Base-by-base conservation (phyloP, 441 rosid species). In the Brassica balearica region DNA sequence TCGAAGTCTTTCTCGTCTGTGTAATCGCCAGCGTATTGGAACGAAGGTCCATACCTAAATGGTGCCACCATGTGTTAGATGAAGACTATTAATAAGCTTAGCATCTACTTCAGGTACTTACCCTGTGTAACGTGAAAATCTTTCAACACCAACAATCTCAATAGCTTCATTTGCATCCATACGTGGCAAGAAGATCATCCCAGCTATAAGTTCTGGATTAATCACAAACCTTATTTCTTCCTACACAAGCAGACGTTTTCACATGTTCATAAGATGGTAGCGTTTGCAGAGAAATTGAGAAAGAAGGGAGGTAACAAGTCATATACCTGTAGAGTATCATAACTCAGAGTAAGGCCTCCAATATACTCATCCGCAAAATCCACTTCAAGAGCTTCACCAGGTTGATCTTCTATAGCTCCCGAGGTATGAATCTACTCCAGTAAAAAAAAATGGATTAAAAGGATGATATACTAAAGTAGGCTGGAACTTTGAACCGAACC, bases 171-270 rank as follows among this genome's bases (percentile, higher is more conserved):
- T 96, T 71, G 84, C 88, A 41, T 83, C 93, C 94, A 96, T 91
- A 71, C 92, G 85, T 77, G 99, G 95, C 85, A 93, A 88, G 91
- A 93, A 93, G 76, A 92, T 80, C 98, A 96, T 92, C 67, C 99
- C 89, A 11, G 88, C 91, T 69, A 93, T 90, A 76, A 96, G 86
- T 82, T 96, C 98, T 3, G 98, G 98, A 83, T 88, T 91, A 75
- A 92, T 87, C 98, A 95, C 83, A 78, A 95, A 93, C 77, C 92
- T 92, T 78, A 96, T 89, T 80, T 96, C 98, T 88, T 95, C 99
- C 99, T 93, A 80, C 83, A 82, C 17, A 63, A 64, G 70, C 68
- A 38, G 8, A 48, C 27, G 77, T 77, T 34, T 68, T 53, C n/a
- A n/a, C n/a, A n/a, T n/a, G n/a, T n/a, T n/a, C n/a, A n/a, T n/a